These are phyloP conservation scores for Ceratocystis alfenasii DNA, from an alignment of 2,329 filamentous ascomycete species.

Conservation along the genomic window DNA sequence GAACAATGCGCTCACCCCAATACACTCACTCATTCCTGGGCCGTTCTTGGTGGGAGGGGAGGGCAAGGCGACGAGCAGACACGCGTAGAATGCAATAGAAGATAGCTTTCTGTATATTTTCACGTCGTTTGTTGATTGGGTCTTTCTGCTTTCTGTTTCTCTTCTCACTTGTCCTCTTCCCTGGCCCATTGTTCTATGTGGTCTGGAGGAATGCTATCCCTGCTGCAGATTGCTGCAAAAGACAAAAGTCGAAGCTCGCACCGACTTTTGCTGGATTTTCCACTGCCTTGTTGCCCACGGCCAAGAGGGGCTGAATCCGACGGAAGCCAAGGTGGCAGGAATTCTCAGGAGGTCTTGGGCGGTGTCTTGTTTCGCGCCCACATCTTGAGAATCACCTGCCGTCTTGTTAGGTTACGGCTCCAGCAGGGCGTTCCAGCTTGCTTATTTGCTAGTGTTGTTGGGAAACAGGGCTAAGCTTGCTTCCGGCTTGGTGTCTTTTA, in stretches of 20 bases:
- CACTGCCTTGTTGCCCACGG: background rate
- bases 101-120: background rate
- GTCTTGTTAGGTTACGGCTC: background rate
- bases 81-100: background rate
- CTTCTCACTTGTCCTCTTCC: background rate
- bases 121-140: background rate
- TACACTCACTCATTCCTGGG: background rate
- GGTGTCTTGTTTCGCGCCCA: background rate
- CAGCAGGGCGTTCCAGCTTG: background rate
- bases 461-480: background rate
- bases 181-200: background rate
- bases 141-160: background rate
- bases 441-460: background rate
- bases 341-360: background rate
- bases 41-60: background rate
- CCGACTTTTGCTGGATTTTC: conserved; percentile 5
- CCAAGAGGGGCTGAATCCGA: background rate
- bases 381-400: background rate
- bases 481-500: background rate
- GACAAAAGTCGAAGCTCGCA: background rate
- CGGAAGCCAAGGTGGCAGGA: background rate
- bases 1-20: background rate
- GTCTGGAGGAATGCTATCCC: background rate
- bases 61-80: background rate
- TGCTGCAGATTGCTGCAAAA: background rate